phyloP scores from a whole-genome alignment of 371 early-diverging fungal species.

The Mycotypha africana region DNA sequence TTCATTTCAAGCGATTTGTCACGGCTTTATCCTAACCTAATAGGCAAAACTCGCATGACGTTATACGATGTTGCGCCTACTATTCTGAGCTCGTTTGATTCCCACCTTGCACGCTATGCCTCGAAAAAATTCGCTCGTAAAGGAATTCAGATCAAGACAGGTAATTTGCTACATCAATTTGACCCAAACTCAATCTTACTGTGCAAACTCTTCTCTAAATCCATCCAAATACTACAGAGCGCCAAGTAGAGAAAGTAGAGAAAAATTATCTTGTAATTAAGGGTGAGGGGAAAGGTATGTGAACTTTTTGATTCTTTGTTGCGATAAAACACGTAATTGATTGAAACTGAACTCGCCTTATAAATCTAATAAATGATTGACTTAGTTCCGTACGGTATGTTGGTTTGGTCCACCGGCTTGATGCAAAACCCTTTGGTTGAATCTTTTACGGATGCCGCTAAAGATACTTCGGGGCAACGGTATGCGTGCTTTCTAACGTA shows the following conservation, averaged over 20 bases:
- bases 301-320: too few species aligned
- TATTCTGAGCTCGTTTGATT: constrained; percentile 72
- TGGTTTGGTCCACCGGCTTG: constrained; percentile 76
- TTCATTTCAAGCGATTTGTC: constrained; percentile 71
- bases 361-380: neutral
- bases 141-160: constrained; percentile 64
- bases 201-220: too few species aligned
- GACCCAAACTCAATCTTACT: too few species aligned
- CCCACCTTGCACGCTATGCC: constrained; percentile 62
- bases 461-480: constrained; percentile 31
- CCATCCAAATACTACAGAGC: constrained; percentile 5
- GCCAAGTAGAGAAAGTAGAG: constrained; percentile 47
- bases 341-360: constrained; percentile 7
- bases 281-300: constrained; percentile 42
- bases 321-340: too few species aligned
- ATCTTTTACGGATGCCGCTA: constrained; percentile 34
- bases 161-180: neutral
- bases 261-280: constrained; percentile 36
- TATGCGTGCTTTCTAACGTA: neutral
- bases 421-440: constrained; percentile 58
- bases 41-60: constrained; percentile 58
- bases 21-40: constrained; percentile 55
- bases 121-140: constrained; percentile 59
- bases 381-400: constrained; percentile 47
- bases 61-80: constrained; percentile 71